These are phyloP conservation scores for Apophysomyces sp. DNA, from an alignment of 371 early-diverging fungal species.

Conservation along the genomic window DNA sequence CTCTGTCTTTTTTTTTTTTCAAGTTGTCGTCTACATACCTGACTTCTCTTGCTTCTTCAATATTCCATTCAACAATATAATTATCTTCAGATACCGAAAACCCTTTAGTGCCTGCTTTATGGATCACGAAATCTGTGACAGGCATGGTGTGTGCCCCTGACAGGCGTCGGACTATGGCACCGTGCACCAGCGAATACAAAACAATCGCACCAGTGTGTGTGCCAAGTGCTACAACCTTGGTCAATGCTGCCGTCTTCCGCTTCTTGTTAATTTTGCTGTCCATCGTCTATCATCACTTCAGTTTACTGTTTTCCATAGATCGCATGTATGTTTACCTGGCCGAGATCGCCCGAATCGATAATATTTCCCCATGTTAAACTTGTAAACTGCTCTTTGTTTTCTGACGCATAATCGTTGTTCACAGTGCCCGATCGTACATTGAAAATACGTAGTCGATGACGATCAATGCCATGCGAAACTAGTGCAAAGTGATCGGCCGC, in stretches of 20 bases:
- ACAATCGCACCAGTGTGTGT: conserved; percentile 64
- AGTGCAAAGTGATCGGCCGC: conserved; percentile 65
- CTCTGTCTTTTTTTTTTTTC: background rate
- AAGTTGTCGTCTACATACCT: conserved; percentile 24
- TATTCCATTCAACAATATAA: conserved; percentile 73
- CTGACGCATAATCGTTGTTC: conserved; percentile 59
- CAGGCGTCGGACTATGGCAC: conserved; percentile 54
- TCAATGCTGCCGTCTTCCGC: conserved; percentile 33
- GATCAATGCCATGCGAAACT: conserved; percentile 70
- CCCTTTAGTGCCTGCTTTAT: conserved; percentile 54
- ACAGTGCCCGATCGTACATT: conserved; percentile 68
- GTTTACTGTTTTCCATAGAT: background rate
- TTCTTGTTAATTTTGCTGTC: conserved; percentile 28
- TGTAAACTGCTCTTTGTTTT: conserved; percentile 61
- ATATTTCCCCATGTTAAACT: conserved; percentile 66
- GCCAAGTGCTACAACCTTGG: conserved; percentile 64
- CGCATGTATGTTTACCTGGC: conserved; percentile 19
- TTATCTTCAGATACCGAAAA: conserved; percentile 71
- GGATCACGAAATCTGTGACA: conserved; percentile 70
- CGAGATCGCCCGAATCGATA: conserved; percentile 39
- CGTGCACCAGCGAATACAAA: conserved; percentile 67
- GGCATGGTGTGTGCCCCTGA: conserved; percentile 56
- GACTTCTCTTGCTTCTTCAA: conserved; percentile 56
- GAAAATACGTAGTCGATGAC: conserved; percentile 69
- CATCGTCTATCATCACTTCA: too few species aligned